These are phyloP conservation scores for Mangifera indica DNA, from an alignment of 345 rosid genomes.

Conservation along the genomic window DNA sequence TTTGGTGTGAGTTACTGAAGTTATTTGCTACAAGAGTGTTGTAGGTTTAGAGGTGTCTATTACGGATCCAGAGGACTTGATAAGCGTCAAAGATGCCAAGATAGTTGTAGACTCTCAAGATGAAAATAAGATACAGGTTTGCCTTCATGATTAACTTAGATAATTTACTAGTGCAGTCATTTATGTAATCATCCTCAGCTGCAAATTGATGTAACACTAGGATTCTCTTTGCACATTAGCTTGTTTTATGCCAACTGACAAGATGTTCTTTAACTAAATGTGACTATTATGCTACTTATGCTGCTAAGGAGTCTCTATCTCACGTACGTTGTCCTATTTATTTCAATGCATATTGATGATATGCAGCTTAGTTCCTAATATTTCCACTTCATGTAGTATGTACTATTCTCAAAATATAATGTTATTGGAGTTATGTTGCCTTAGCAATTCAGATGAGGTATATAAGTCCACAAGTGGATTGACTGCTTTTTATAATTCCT, in stretches of 20 bases:
- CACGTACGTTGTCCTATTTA: neutral
- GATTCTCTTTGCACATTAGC: neutral
- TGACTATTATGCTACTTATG: neutral
- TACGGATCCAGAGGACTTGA: conserved; percentile 39
- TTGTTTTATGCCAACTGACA: neutral
- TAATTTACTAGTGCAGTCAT: neutral
- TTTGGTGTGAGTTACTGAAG: neutral
- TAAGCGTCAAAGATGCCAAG: conserved; percentile 48
- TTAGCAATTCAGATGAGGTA: neutral
- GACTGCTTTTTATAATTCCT: neutral
- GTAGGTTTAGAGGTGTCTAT: conserved; percentile 55
- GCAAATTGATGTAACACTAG: neutral
- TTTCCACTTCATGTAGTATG: neutral
- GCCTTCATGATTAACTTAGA: neutral
- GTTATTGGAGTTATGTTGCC: neutral
- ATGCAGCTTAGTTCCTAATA: neutral
- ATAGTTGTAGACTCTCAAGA: conserved; percentile 45
- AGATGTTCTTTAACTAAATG: neutral
- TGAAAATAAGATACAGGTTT: conserved; percentile 52
- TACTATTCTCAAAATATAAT: neutral
- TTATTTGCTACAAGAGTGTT: neutral
- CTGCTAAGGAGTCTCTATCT: neutral
- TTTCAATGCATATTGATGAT: too few species aligned
- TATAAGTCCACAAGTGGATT: neutral
- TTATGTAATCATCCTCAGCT: neutral